A percentile compares a stretch with the other conserved stretches of the same genome.
Conservation (phyloP, 2,329 filamentous ascomycete species). For the Paracoccidioides lutzii region DNA sequence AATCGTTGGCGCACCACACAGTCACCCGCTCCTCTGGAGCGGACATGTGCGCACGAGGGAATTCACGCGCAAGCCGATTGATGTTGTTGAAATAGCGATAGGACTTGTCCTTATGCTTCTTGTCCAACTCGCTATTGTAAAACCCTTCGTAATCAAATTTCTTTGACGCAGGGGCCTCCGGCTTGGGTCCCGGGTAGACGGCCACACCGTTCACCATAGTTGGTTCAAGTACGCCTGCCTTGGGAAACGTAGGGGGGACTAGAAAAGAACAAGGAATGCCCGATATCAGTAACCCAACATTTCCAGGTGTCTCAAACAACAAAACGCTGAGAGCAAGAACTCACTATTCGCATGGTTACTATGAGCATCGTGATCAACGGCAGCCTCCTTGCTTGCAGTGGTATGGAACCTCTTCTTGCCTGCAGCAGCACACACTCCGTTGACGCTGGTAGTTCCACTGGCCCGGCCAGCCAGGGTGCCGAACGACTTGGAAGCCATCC, state of each 20-base stretch:
- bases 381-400: slow-evolving; percentile 61
- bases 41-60: slow-evolving; percentile 85
- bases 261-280: background rate
- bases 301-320: background rate
- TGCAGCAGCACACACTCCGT: slow-evolving; percentile 38
- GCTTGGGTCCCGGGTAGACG: slow-evolving; percentile 20
- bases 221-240: slow-evolving; percentile 1
- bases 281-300: background rate
- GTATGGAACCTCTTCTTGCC: slow-evolving; percentile 69
- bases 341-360: slow-evolving; percentile 40
- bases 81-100: slow-evolving; percentile 99
- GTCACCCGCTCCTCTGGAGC: slow-evolving; percentile 74
- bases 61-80: slow-evolving; percentile 92
- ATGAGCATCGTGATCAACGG: slow-evolving; percentile 48
- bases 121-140: slow-evolving; percentile 78
- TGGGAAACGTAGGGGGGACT: slow-evolving; percentile 7
- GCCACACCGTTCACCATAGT: slow-evolving; percentile 5
- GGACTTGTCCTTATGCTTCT: slow-evolving; percentile 99
- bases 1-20: slow-evolving; percentile 99
- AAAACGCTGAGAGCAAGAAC: slow-evolving; percentile 7
- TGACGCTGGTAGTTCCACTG: slow-evolving; percentile 22
- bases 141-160: slow-evolving; percentile 88
- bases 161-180: slow-evolving; percentile 35
- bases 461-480: slow-evolving; percentile 23
- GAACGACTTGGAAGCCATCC: slow-evolving; percentile 29